Evolutionary conservation across 164 flowering plant species (phyloP), one percentile per base, ranked within the genome.

Genomic region (Cinnamomum chago): DNA sequence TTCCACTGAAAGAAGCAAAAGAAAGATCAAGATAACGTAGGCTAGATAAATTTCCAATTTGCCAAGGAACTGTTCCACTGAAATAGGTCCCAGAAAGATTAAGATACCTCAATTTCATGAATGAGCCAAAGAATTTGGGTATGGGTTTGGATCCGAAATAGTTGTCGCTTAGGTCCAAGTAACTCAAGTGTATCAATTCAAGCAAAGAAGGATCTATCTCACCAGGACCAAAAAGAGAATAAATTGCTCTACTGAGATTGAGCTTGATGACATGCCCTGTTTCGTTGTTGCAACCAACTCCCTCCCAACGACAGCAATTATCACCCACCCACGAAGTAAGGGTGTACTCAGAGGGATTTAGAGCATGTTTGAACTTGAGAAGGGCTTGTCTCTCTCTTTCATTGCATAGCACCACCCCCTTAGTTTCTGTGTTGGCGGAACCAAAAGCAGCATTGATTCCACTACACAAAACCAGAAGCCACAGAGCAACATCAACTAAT

Each of bases 41-140:
- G 2, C 27, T 1, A 1, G 27, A 27, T 18, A 77, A 30, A 68
- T 77, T 77, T 11, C 75, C 72, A 15, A 77, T 72, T 13, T 72
- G 79, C 24, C n/a, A 30, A 67, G 79, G 79, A 60, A 77, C 35
- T 14, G 15, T 25, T n/a, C 78, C 71, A 14, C 11, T 4, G 58
- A 76, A 72, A 2, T 0, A 28, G 1, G 27, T 28, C 1, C 1
- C 1, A 5, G 72, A 60, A 28, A 72, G 40, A 28, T 25, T 58
- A 3, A 72, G 28, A 22, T 58, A 60, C 22, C 25, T 62, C 65
- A 72, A 18, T 27, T 28, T 62, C 17, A 18, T 2, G 30, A 70
- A 40, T 5, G 72, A 70, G 12, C 73, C 50, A 13, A 71, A n/a
- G 65, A 71, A 58, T 25, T 18, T 28, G 27, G 73, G 66, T 2